A percentile compares a stretch with the other conserved stretches of the same genome.
Conservation (phyloP, 176 grass and related monocot genomes). For the Triticum turgidum region DNA sequence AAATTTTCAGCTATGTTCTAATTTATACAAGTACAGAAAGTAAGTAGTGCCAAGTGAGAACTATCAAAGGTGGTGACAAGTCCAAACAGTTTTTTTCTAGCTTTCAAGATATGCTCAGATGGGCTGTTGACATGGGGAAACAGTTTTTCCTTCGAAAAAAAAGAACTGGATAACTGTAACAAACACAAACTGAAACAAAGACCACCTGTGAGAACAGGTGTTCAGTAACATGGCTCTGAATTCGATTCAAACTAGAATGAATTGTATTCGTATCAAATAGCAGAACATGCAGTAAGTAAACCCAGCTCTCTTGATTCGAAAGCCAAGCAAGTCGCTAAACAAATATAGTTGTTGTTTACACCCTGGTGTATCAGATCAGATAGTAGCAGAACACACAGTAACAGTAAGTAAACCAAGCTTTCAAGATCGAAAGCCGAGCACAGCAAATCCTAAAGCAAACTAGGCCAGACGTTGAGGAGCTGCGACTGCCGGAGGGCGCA, state of each 20-base stretch:
- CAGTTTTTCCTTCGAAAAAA: too few species aligned
- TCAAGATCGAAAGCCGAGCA: not conserved
- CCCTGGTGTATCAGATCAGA: not conserved
- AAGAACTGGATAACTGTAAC: too few species aligned
- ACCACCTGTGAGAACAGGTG: too few species aligned
- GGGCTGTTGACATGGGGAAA: too few species aligned
- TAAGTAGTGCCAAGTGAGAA: too few species aligned
- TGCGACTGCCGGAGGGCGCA: not conserved
- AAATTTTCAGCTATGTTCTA: too few species aligned
- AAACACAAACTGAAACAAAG: too few species aligned
- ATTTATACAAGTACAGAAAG: too few species aligned
- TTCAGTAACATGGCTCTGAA: not conserved
- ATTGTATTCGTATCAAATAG: too few species aligned
- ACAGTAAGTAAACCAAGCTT: not conserved
- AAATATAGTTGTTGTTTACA: not conserved
- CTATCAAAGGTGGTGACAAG: too few species aligned
- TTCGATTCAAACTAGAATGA: not conserved
- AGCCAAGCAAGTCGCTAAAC: not conserved
- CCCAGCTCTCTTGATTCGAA: slow-evolving; percentile 3
- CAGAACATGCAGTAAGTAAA: not conserved
- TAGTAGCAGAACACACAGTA: not conserved
- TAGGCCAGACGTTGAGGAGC: not conserved
- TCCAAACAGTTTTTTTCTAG: too few species aligned
- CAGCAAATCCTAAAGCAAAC: not conserved
- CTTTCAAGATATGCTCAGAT: too few species aligned